Conservation (phyloP, 1,284 basidiomycete genomes). For the Moesziomyces sp. region DNA sequence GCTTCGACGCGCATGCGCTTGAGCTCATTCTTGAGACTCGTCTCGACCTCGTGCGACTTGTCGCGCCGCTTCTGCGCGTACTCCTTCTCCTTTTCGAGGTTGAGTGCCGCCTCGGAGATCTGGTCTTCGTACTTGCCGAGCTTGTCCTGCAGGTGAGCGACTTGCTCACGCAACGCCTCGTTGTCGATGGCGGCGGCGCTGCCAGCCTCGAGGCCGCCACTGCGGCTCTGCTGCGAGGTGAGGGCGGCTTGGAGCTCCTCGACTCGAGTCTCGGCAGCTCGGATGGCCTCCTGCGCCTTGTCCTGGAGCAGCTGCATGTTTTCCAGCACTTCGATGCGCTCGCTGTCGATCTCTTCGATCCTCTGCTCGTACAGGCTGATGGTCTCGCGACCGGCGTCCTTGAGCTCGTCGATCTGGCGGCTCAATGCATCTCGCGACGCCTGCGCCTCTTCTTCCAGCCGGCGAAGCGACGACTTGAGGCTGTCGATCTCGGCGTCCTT, state of each 20-base stretch:
- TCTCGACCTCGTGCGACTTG: conserved; percentile 78
- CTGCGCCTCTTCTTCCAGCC: conserved; percentile 59
- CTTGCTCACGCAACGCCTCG: conserved; percentile 86
- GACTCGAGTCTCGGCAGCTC: conserved; percentile 76
- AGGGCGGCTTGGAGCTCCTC: conserved; percentile 72
- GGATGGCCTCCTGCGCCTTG: conserved; percentile 86
- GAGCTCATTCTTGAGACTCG: conserved; percentile 53
- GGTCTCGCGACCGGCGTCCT: conserved; percentile 80
- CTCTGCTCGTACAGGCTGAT: conserved; percentile 53
- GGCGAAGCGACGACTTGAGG: conserved; percentile 51
- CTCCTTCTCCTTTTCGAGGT: conserved; percentile 79
- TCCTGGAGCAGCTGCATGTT: conserved; percentile 48
- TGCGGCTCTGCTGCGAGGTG: conserved; percentile 17
- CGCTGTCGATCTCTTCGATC: conserved; percentile 54
- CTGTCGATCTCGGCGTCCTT: conserved; percentile 58
- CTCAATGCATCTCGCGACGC: conserved; percentile 45
- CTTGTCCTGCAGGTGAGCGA: conserved; percentile 83
- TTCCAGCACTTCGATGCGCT: conserved; percentile 62
- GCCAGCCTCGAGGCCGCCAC: conserved; percentile 17
- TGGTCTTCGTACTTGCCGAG: conserved; percentile 82
- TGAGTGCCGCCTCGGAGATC: conserved; percentile 80
- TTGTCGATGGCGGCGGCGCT: conserved; percentile 83
- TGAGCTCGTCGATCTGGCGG: conserved; percentile 80
- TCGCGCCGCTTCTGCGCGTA: conserved; percentile 72
- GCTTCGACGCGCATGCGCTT: conserved; percentile 73